These are phyloP conservation scores for Entomortierella beljakovae DNA, from an alignment of 192 early-diverging fungal species.

Conservation along the genomic window DNA sequence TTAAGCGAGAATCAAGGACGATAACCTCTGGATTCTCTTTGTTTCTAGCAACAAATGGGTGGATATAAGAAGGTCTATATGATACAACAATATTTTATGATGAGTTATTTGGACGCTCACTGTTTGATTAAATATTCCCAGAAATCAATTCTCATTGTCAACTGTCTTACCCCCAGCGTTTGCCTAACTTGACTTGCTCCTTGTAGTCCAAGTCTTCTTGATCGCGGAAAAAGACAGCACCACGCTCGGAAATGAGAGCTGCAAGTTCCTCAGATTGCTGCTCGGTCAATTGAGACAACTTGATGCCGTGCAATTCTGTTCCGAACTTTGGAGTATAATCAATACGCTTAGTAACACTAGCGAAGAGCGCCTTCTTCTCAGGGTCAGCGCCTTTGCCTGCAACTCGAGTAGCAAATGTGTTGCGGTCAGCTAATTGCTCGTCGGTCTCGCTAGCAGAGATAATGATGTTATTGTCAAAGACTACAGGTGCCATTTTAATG, in stretches of 20 bases:
- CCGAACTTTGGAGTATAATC: conserved; percentile 71
- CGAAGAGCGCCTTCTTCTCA: conserved; percentile 65
- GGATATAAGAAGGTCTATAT: conserved; percentile 3
- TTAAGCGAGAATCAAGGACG: conserved; percentile 42
- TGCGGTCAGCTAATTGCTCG: conserved; percentile 37
- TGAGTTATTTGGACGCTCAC: not conserved
- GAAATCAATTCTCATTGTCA: too few relatives aligned
- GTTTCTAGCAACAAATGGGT: conserved; percentile 33
- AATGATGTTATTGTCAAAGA: conserved; percentile 29
- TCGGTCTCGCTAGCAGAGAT: conserved; percentile 32
- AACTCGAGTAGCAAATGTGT: conserved; percentile 45
- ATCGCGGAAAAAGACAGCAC: conserved; percentile 76
- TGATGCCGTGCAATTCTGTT: conserved; percentile 73
- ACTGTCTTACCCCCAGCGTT: conserved; percentile 47
- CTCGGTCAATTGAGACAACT: conserved; percentile 65
- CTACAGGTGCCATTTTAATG: conserved; percentile 33
- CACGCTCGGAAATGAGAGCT: conserved; percentile 70
- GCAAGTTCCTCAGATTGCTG: conserved; percentile 73
- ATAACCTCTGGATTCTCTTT: conserved; percentile 43
- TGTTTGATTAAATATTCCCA: too few relatives aligned
- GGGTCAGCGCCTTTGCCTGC: conserved; percentile 63
- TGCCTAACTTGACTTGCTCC: conserved; percentile 65
- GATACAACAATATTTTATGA: not conserved
- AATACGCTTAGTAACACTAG: conserved; percentile 63
- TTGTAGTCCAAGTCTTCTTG: conserved; percentile 69